Evolutionary conservation across 2,329 filamentous ascomycete species (phyloP), one percentile per base, ranked within the genome.

Genomic region (Talaromyces albobiverticillius): DNA sequence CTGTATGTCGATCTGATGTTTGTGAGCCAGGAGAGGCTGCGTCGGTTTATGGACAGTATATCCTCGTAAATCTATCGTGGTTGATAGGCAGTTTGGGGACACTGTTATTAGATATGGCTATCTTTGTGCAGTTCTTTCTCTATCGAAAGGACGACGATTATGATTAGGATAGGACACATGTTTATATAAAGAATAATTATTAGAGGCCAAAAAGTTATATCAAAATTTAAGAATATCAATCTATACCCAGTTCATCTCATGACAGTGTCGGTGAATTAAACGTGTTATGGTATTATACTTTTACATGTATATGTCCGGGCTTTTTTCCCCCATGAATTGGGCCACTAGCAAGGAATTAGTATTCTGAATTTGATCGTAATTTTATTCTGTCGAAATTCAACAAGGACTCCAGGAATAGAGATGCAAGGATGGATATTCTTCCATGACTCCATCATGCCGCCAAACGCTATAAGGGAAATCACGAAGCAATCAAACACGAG

Each of bases 51-150:
- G 84, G 82, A 25, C 78, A 80, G 58, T 96, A 97, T 73, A 86
- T 97, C 26, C 80, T 93, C 7, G 88, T 97, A 31, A 99, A 97
- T 70, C 75, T 90, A 26, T 92, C 88, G 60, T 99, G 94, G 94
- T 67, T 99, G 56, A 79, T 91, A 3, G 94, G 94, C 1, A 96
- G 92, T 68, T 79, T 94, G 46, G 91, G 95, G 1, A 96, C 93
- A 2, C 75, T 97, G 53, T 73, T 94, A 53, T 74, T 97, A 60
- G 94, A 97, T 71, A 78, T 92, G 68, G 84, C 82, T 25, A 94
- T 97, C 3, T 96, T 96, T 71, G 82, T 84, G 10, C 93, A 97
- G 72, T 96, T 95, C 68, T 96, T 95, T 68, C 70, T 95, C 66
- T 97, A 97, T 70, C 81, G 79, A 42, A 72, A 73, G 53, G 68